Evolutionary conservation across 2,329 filamentous ascomycete genomes (phyloP).

Genomic region (Akanthomyces lecanii): DNA sequence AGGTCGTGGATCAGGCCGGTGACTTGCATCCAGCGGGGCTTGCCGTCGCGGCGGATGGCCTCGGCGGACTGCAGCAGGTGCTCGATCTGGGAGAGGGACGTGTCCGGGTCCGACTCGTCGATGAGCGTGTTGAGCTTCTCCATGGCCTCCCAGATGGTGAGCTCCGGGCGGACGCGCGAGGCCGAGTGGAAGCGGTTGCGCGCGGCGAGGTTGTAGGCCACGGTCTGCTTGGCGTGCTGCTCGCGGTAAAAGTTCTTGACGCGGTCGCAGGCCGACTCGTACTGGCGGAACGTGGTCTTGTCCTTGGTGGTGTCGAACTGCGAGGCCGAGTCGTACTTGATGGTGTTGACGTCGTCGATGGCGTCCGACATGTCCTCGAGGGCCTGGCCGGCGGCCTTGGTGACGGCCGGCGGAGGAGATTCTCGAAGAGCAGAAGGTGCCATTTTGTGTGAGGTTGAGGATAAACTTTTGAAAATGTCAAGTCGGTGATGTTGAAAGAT

Average conservation of each 20-base stretch:
- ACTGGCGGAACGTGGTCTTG: conserved; percentile 77
- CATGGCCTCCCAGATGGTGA: conserved; percentile 89
- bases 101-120: conserved; percentile 89
- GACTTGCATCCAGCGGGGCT: conserved; percentile 78
- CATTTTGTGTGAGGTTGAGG: conserved; percentile 21
- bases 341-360: conserved; percentile 49
- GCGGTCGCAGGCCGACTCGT: conserved; percentile 75
- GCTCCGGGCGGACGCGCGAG: conserved; percentile 58
- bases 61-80: conserved; percentile 86
- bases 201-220: conserved; percentile 78
- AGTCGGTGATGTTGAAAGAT: neutral
- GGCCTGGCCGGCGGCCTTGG: conserved; percentile 23
- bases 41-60: conserved; percentile 80
- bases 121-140: conserved; percentile 88
- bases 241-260: conserved; percentile 84
- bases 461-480: neutral
- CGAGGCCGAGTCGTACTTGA: conserved; percentile 50
- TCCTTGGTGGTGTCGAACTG: conserved; percentile 72
- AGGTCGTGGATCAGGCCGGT: conserved; percentile 75
- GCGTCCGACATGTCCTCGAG: conserved; percentile 48
- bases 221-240: conserved; percentile 67
- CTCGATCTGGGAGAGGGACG: conserved; percentile 80
- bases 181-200: conserved; percentile 57
- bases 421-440: conserved; percentile 25
- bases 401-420: conserved; percentile 7